Percentiles rank a stretch among this genome's conserved stretches.
phyloP scores from a whole-genome alignment of 345 rosid species.

The Durio zibethinus region DNA sequence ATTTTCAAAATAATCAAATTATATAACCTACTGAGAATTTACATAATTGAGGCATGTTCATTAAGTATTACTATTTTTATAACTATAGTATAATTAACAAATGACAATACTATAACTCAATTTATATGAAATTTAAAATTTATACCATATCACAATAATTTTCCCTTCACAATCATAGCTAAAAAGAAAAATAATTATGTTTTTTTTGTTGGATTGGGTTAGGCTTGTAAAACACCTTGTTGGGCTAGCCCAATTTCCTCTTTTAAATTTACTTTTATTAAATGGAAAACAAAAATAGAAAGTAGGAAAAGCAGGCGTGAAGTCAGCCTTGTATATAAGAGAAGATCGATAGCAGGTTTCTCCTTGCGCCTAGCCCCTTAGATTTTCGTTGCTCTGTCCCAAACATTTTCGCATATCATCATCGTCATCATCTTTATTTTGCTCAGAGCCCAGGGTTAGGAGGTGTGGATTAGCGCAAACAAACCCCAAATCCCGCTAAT shows the following conservation, averaged over 20 bases:
- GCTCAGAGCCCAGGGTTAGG: conserved; percentile 25
- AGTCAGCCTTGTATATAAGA: not conserved
- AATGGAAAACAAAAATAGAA: not conserved
- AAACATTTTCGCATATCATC: not conserved
- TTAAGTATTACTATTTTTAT: too few species aligned
- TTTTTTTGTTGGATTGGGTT: not conserved
- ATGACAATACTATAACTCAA: too few species aligned
- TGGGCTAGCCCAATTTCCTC: not conserved
- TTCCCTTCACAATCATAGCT: too few species aligned
- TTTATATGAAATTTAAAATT: too few species aligned
- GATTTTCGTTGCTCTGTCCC: not conserved
- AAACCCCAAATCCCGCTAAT: not conserved
- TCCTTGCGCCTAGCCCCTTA: conserved; percentile 6
- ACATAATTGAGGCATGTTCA: too few species aligned
- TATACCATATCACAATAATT: too few species aligned
- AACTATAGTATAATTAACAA: too few species aligned
- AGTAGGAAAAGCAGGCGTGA: not conserved
- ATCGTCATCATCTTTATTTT: not conserved
- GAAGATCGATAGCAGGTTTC: not conserved
- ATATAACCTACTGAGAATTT: too few species aligned
- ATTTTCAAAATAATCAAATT: too few species aligned
- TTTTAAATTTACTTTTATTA: not conserved
- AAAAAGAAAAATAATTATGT: too few species aligned
- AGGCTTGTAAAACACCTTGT: not conserved
- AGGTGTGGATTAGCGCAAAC: conserved; percentile 14